Evolutionary conservation across 139 green algal species (phyloP).

Genomic region (Tetratostichococcus sp.): DNA sequence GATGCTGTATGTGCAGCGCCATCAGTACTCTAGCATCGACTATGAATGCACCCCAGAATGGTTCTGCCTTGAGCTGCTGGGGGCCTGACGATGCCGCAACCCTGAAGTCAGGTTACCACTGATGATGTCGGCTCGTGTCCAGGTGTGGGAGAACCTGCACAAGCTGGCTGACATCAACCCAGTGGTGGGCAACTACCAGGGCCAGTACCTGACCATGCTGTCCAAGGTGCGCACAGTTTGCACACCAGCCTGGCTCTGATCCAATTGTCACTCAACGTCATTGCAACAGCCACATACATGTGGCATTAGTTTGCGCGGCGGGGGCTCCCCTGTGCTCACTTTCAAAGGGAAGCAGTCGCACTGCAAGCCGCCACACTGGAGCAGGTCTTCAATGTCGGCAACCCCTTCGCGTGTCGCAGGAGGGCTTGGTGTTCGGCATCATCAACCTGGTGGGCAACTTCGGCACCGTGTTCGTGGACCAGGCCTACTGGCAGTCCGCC

Average conservation of each 20-base stretch:
- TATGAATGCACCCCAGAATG: too few species aligned
- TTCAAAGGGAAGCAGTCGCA: too few species aligned
- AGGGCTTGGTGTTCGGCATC: conserved; percentile 89
- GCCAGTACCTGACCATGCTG: conserved; percentile 90
- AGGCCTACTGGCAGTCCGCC: conserved; percentile 71
- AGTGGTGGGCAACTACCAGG: conserved; percentile 74
- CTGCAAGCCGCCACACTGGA: too few species aligned
- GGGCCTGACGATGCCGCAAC: too few species aligned
- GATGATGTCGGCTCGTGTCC: background rate
- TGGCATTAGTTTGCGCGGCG: too few species aligned
- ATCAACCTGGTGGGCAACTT: conserved; percentile 91
- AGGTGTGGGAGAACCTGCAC: conserved; percentile 71
- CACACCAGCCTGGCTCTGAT: background rate
- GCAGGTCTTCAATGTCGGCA: too few species aligned
- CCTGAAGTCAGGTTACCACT: background rate
- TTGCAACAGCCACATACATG: background rate
- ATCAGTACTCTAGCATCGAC: too few species aligned
- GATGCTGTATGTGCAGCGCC: too few species aligned
- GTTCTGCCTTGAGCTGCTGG: too few species aligned
- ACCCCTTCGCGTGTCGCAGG: too few species aligned
- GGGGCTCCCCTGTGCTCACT: too few species aligned
- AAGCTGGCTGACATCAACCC: conserved; percentile 34
- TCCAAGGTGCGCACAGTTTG: conserved; percentile 37
- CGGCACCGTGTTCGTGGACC: conserved; percentile 89
- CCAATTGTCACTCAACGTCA: background rate